phyloP scores from a whole-genome alignment of 768 basidiomycete genomes.

The Harrya chromipes region DNA sequence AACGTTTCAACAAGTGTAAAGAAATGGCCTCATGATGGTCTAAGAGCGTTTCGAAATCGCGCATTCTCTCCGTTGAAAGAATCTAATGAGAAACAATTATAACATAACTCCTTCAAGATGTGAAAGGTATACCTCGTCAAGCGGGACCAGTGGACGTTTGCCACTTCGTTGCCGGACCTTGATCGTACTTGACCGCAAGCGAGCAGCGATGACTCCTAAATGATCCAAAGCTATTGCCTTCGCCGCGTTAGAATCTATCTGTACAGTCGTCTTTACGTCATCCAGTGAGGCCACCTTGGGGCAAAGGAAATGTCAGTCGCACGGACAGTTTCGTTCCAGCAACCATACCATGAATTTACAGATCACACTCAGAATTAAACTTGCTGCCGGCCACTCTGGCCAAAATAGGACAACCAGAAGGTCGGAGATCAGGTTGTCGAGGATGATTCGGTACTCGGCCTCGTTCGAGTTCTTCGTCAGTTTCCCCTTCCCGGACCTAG shows the following conservation, averaged over 20 bases:
- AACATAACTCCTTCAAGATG: background rate
- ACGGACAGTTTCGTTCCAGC: background rate
- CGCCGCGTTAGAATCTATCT: constrained; percentile 75
- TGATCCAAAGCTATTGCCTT: constrained; percentile 92
- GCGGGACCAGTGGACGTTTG: constrained; percentile 44
- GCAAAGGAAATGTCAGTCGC: background rate
- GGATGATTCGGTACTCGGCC: constrained; percentile 88
- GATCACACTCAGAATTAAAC: constrained; percentile 73
- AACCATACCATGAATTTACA: constrained; percentile 78
- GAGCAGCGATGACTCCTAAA: constrained; percentile 87
- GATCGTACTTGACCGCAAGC: constrained; percentile 59
- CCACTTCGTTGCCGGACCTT: constrained; percentile 33
- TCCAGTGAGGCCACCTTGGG: constrained; percentile 75
- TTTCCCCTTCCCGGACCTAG: constrained; percentile 82
- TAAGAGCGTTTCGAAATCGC: constrained; percentile 57
- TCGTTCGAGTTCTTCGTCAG: constrained; percentile 89
- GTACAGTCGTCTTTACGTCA: constrained; percentile 66
- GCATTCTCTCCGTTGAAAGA: constrained; percentile 45
- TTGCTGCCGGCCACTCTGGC: constrained; percentile 97
- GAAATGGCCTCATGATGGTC: constrained; percentile 62
- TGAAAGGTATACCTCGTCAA: constrained; percentile 62
- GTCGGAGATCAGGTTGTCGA: constrained; percentile 89
- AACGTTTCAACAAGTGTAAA: constrained; percentile 63
- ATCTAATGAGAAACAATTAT: constrained; percentile 39
- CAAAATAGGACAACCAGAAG: constrained; percentile 84